These are phyloP conservation scores for Camillea tinctor DNA, from an alignment of 2,329 filamentous ascomycete genomes.

Conservation along the genomic window DNA sequence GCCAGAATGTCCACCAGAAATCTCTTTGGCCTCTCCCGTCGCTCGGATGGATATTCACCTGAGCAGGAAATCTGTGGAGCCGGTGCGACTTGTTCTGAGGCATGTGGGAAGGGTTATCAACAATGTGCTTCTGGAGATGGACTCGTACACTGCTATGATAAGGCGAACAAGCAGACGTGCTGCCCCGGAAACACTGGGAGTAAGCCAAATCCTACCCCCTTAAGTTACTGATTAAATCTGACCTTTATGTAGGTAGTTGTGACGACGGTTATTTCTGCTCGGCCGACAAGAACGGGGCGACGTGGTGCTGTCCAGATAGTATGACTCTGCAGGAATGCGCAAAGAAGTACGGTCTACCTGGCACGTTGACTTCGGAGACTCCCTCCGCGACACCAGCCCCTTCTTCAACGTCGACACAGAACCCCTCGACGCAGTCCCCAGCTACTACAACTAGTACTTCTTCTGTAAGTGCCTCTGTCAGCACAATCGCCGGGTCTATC, in stretches of 20 bases:
- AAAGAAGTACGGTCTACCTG: conserved; percentile 45
- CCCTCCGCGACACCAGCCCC: conserved; percentile 33
- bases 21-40: conserved; percentile 26
- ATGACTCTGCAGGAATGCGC: conserved; percentile 56
- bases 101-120: conserved; percentile 34
- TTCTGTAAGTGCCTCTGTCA: conserved; percentile 1
- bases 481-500: background rate
- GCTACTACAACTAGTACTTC: conserved; percentile 11
- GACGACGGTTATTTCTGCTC: conserved; percentile 62
- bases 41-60: conserved; percentile 29
- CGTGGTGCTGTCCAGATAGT: conserved; percentile 61
- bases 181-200: conserved; percentile 57
- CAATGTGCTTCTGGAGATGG: conserved; percentile 39
- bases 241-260: conserved; percentile 52
- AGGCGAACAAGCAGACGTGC: conserved; percentile 50
- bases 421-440: conserved; percentile 7
- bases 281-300: conserved; percentile 47
- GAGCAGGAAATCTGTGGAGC: conserved; percentile 28
- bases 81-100: conserved; percentile 33
- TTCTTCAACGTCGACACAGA: conserved; percentile 9
- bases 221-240: conserved; percentile 6
- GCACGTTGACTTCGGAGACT: conserved; percentile 47
- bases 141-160: conserved; percentile 59
- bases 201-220: conserved; percentile 37
- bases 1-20: conserved; percentile 28